These are phyloP conservation scores for Verticillium klebahnii DNA, from an alignment of 2,329 filamentous ascomycete genomes.

Conservation along the genomic window DNA sequence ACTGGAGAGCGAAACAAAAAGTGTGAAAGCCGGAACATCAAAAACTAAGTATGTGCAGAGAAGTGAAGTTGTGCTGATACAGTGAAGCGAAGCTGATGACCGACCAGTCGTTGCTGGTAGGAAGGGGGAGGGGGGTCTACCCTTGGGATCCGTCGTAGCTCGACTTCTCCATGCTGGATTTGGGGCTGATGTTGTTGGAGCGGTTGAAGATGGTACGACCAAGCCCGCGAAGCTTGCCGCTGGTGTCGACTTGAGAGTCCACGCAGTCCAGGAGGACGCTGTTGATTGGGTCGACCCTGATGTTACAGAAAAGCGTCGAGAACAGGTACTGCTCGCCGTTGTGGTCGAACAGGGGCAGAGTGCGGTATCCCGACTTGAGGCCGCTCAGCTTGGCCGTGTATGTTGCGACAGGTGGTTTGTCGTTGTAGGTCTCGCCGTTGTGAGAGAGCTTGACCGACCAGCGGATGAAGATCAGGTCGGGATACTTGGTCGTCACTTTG, in stretches of 20 bases:
- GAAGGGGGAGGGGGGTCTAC: not conserved
- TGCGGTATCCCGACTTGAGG: conserved; percentile 87
- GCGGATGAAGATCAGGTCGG: conserved; percentile 87
- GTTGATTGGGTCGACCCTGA: conserved; percentile 60
- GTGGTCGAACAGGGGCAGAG: conserved; percentile 81
- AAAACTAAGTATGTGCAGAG: conserved; percentile 6
- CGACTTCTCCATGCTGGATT: conserved; percentile 44
- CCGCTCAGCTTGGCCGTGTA: conserved; percentile 91
- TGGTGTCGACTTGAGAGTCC: conserved; percentile 22
- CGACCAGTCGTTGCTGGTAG: not conserved
- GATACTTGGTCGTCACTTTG: conserved; percentile 86
- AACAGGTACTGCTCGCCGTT: conserved; percentile 92
- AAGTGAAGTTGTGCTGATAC: conserved; percentile 6
- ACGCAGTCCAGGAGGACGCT: conserved; percentile 51
- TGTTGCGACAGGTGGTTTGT: conserved; percentile 67
- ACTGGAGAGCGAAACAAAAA: conserved; percentile 10
- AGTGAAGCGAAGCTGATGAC: not conserved
- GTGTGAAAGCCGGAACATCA: conserved; percentile 2
- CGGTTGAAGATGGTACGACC: conserved; percentile 55
- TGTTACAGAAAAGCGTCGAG: conserved; percentile 87
- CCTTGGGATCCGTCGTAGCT: conserved; percentile 34
- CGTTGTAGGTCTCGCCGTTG: conserved; percentile 67
- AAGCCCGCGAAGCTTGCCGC: conserved; percentile 51
- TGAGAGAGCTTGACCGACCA: conserved; percentile 87
- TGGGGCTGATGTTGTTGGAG: conserved; percentile 42